phyloP scores from a whole-genome alignment of 108 stramenopile species.

The Cyclotella sp. region DNA sequence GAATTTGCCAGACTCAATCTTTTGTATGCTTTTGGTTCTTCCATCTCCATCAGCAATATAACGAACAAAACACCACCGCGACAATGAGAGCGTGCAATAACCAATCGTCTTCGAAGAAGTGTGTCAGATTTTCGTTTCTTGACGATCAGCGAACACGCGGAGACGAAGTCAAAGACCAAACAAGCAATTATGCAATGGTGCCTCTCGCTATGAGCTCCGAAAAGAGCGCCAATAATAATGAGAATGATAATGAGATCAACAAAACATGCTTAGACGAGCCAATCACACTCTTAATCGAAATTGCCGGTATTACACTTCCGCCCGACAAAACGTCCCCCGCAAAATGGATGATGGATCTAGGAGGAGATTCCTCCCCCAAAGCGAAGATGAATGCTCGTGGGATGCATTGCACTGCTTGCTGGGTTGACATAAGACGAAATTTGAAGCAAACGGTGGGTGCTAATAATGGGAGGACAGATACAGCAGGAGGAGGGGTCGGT shows the following conservation, averaged over 20 bases:
- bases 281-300: constrained; percentile 38
- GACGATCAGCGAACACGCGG: background rate
- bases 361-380: background rate
- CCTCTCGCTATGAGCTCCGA: background rate
- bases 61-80: too few species aligned
- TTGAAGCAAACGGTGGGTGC: background rate
- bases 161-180: background rate
- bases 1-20: too few species aligned
- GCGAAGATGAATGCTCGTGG: constrained; percentile 16
- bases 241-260: background rate
- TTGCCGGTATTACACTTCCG: constrained; percentile 39
- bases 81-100: too few species aligned
- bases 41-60: too few species aligned
- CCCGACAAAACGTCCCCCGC: background rate
- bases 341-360: constrained; percentile 12
- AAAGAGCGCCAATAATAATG: background rate
- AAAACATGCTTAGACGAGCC: background rate
- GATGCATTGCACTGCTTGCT: constrained; percentile 46
- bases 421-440: constrained; percentile 29
- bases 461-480: background rate
- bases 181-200: background rate
- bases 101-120: background rate
- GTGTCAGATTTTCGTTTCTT: constrained; percentile 5
- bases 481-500: background rate
- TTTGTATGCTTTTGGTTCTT: too few species aligned